These are phyloP conservation scores for Pseudocercospora musae DNA, from an alignment of 2,329 filamentous ascomycete genomes.

Conservation along the genomic window DNA sequence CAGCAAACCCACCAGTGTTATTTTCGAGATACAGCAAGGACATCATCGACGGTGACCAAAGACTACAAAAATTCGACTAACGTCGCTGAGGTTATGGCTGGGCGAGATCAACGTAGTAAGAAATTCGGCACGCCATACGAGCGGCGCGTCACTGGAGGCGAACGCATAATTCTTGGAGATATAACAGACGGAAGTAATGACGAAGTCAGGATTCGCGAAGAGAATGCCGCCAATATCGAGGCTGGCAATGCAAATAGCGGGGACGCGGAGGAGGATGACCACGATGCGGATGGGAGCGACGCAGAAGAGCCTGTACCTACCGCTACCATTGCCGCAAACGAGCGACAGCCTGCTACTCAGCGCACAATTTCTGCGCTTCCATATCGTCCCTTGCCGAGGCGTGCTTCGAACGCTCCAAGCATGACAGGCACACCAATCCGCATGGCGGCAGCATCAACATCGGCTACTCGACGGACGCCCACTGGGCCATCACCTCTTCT, in stretches of 20 bases:
- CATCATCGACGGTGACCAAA: not conserved
- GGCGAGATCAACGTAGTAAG: not conserved
- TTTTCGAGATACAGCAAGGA: not conserved
- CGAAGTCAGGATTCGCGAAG: not conserved
- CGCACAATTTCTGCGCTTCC: not conserved
- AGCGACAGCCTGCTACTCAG: not conserved
- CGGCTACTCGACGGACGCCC: not conserved
- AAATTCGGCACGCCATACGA: not conserved
- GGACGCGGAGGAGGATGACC: not conserved
- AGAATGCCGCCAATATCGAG: not conserved
- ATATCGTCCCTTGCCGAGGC: not conserved
- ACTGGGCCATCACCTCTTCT: not conserved
- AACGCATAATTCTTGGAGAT: not conserved
- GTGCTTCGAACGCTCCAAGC: not conserved
- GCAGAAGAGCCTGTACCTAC: not conserved
- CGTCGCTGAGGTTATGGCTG: not conserved
- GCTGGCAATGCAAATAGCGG: not conserved
- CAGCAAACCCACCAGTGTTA: not conserved
- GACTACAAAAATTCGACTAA: not conserved
- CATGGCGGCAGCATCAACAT: not conserved
- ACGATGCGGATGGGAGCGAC: not conserved
- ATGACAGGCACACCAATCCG: not conserved
- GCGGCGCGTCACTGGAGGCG: not conserved
- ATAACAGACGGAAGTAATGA: not conserved
- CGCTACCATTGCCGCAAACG: not conserved